A percentile compares a stretch with the other conserved stretches of the same genome.
Conservation (phyloP, 139 green algal species). For the Tetradesmus obliquus region DNA sequence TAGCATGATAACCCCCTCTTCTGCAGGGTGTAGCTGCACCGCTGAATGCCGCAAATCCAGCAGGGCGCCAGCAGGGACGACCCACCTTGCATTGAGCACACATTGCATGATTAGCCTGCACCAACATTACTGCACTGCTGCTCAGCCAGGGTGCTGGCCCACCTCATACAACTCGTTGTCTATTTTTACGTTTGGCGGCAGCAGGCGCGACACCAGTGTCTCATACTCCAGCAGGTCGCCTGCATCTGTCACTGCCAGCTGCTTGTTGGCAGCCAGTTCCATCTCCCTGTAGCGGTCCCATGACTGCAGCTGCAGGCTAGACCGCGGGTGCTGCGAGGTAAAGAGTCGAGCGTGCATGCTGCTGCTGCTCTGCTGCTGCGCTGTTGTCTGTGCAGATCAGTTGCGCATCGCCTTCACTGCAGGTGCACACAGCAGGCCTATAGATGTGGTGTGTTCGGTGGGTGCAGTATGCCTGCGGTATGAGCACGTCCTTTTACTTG, state of each 20-base stretch:
- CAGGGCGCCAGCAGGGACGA: background rate
- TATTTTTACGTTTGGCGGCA: conserved; percentile 80
- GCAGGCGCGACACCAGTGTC: conserved; percentile 49
- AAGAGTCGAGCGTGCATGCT: background rate
- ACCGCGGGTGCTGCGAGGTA: background rate
- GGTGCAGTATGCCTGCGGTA: background rate
- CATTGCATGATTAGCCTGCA: too few species aligned
- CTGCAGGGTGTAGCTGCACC: background rate
- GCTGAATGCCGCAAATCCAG: background rate
- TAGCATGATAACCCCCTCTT: background rate
- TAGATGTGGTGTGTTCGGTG: too few species aligned
- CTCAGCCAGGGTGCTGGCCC: background rate
- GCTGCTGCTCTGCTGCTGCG: background rate
- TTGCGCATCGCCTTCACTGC: background rate
- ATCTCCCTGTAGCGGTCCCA: conserved; percentile 25
- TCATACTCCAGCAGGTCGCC: conserved; percentile 46
- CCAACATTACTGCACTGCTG: too few species aligned
- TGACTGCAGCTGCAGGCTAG: background rate
- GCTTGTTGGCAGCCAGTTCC: conserved; percentile 13
- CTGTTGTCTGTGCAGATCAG: background rate
- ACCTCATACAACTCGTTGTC: conserved; percentile 13
- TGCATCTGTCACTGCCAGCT: conserved; percentile 17
- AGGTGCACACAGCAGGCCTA: background rate
- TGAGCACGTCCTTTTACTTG: background rate
- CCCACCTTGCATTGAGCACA: too few species aligned